Percentiles rank a stretch among this genome's conserved stretches.
Evolutionary conservation across 2,329 filamentous ascomycete species (phyloP).

Genomic region (Talaromyces sp.): DNA sequence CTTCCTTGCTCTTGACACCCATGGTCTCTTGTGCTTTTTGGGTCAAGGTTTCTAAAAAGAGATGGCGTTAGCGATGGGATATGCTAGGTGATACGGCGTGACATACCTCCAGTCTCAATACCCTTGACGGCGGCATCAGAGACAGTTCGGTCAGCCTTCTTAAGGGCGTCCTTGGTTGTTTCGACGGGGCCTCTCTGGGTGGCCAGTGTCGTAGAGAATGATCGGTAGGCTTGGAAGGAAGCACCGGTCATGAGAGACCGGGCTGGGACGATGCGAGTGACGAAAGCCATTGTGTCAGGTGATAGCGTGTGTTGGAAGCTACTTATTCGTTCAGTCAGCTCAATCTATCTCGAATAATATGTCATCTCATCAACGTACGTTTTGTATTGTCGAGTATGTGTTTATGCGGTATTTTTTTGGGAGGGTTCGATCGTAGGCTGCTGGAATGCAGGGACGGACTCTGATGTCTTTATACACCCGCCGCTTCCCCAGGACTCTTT

Average conservation of each 20-base stretch:
- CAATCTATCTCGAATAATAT: not conserved
- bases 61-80: not conserved
- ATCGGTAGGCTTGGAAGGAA: constrained; percentile 18
- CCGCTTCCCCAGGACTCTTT: not conserved
- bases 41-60: constrained; percentile 49
- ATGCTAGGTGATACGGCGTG: constrained; percentile 2
- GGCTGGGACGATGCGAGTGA: constrained; percentile 6
- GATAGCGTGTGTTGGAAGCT: not conserved
- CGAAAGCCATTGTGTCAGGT: constrained; percentile 8
- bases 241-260: constrained; percentile 8
- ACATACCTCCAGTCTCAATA: constrained; percentile 60
- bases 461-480: not conserved
- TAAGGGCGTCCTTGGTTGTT: constrained; percentile 55
- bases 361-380: not conserved
- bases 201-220: constrained; percentile 52
- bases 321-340: not conserved
- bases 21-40: constrained; percentile 43
- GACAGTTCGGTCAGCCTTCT: constrained; percentile 55
- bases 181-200: constrained; percentile 53
- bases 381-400: not conserved
- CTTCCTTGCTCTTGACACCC: constrained; percentile 44
- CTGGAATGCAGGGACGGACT: not conserved
- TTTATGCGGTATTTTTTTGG: not conserved
- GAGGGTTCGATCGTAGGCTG: not conserved
- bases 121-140: constrained; percentile 57